Percentiles rank a stretch among this genome's conserved stretches.
phyloP scores from a whole-genome alignment of 805 yeast species.

The Kluyveromyces lactis region DNA sequence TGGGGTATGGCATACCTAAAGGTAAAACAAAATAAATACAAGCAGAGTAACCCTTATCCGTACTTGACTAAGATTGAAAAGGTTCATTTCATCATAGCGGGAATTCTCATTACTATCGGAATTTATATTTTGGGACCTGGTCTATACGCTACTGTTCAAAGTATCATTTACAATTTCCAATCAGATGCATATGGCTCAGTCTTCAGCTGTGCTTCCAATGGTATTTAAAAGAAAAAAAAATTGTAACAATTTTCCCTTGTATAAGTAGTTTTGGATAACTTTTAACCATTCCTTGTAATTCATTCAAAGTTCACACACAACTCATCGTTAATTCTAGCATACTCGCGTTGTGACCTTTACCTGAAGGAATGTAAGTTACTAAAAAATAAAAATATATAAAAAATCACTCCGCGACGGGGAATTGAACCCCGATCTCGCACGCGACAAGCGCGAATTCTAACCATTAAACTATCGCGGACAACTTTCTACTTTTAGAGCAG shows the following conservation, averaged over 20 bases:
- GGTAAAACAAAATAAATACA: constrained; percentile 31
- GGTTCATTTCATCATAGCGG: constrained; percentile 31
- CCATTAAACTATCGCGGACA: constrained; percentile 13
- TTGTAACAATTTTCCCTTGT: too few species aligned
- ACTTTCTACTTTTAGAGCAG: too few species aligned
- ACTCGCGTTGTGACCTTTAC: too few species aligned
- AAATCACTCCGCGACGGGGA: constrained; percentile 22
- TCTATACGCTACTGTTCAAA: constrained; percentile 44
- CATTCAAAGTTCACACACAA: too few species aligned
- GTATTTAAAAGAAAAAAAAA: constrained; percentile 20
- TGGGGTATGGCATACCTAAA: constrained; percentile 54
- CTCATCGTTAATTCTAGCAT: too few species aligned
- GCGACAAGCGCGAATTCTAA: constrained; percentile 19
- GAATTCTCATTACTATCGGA: constrained; percentile 38
- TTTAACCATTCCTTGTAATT: too few species aligned
- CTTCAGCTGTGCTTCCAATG: constrained; percentile 43
- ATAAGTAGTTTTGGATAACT: too few species aligned
- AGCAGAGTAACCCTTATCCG: constrained; percentile 21
- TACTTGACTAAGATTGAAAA: constrained; percentile 27
- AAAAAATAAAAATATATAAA: neutral
- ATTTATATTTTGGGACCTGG: constrained; percentile 54
- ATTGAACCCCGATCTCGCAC: constrained; percentile 23
- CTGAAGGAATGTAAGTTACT: too few species aligned
- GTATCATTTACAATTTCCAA: constrained; percentile 44
- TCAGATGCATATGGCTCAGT: constrained; percentile 42